These are phyloP conservation scores for Amanita molliuscula DNA, from an alignment of 768 basidiomycete species.

Conservation along the genomic window DNA sequence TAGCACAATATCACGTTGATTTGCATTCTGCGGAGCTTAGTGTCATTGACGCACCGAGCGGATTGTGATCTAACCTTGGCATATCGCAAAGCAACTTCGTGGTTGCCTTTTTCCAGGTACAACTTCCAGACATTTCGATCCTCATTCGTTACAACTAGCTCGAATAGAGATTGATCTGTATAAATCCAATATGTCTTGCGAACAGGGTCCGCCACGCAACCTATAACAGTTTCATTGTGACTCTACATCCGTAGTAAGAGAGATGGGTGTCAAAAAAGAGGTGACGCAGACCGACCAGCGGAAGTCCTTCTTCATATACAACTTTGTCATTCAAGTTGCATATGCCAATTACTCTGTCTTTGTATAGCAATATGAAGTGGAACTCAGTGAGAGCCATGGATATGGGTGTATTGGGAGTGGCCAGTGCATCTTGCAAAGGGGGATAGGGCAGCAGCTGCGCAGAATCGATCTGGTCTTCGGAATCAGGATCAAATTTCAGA, in stretches of 20 bases:
- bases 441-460: constrained; percentile 79
- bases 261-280: background rate
- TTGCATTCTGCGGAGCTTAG: constrained; percentile 49
- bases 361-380: constrained; percentile 83
- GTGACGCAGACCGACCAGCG: constrained; percentile 46
- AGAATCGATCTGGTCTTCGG: constrained; percentile 70
- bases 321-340: constrained; percentile 73
- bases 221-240: constrained; percentile 61
- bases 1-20: constrained; percentile 78
- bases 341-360: constrained; percentile 66
- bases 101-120: constrained; percentile 69
- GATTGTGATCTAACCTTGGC: constrained; percentile 50
- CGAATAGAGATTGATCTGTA: constrained; percentile 82
- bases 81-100: constrained; percentile 69
- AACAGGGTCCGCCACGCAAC: constrained; percentile 75
- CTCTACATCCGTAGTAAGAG: constrained; percentile 40
- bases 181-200: constrained; percentile 92
- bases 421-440: constrained; percentile 18
- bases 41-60: background rate
- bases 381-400: constrained; percentile 85
- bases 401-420: constrained; percentile 41
- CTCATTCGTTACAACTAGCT: constrained; percentile 79
- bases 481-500: constrained; percentile 56
- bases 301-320: constrained; percentile 76
- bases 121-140: constrained; percentile 93